Base-by-base conservation (phyloP, 208 protist species). In the Leishmania braziliensis region DNA sequence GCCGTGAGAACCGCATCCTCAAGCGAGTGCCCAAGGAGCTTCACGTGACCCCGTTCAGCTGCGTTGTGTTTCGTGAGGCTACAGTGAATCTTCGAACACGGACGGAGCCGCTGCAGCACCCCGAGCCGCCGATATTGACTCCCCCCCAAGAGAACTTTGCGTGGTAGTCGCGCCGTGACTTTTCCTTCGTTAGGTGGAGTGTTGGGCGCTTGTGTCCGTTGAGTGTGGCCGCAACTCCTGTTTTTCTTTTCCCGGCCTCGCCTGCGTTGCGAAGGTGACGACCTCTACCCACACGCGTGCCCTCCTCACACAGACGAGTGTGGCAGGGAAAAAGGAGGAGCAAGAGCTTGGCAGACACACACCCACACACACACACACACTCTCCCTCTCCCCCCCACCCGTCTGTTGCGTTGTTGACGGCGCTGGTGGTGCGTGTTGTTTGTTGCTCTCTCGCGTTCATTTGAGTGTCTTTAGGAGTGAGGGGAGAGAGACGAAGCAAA, bases 41-140 rank as follows among this genome's bases (percentile, higher is more conserved):
- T 33, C 96, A 96, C 80, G 92, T 95, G 29, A 98, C 95, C 46
- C 93, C 95, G 39, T 98, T 96, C 76, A 82, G 92, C 73, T 98
- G 95, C 75, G 95, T 91, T 0, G 92, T 98, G 58, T 98, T 96
- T 78, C 82, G 85, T n/a, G 86, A 91, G 51, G 86, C 81, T 8
- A 85, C 87, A 18, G 89, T 95, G 1, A 93, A 93, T 75, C 66
- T 91, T 14, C 73, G 79, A 39, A 80, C 84, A 4, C 82, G 90
- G 1, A 39, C 74, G 26, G 80, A 85, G 53, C 77, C 83, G 58
- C 75, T 83, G 75, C 83, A 77, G 62, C 83, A 79, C 23, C 78
- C 83, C 6, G 83, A 80, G 26, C 75, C 84, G 39, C 71, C 80
- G 23, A 68, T n/a, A 65, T 23, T 82, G 73, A 74, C 72, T n/a